phyloP scores from a whole-genome alignment of 164 flowering plant genomes.

The Warburgia ugandensis region DNA sequence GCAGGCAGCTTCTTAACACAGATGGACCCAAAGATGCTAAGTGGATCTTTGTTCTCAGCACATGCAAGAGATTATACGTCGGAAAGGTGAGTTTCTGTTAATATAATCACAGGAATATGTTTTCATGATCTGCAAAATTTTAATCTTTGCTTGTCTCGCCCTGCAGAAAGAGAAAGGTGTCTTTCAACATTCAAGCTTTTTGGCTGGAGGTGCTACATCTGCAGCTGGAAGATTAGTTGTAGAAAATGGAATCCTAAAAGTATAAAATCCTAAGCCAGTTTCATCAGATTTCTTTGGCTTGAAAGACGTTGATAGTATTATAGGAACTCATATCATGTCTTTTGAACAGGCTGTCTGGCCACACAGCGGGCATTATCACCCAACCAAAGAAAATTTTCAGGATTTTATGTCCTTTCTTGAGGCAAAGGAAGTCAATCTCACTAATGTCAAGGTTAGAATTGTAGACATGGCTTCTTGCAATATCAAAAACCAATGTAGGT shows the following conservation, averaged over 20 bases:
- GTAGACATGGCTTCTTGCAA: background rate
- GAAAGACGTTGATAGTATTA: background rate
- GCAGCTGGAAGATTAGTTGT: slow-evolving; percentile 86
- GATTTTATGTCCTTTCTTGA: slow-evolving; percentile 61
- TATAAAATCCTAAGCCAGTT: slow-evolving; percentile 11
- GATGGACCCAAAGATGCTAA: slow-evolving; percentile 53
- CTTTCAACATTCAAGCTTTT: slow-evolving; percentile 93
- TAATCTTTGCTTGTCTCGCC: background rate
- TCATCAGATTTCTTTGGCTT: background rate
- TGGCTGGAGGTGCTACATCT: slow-evolving; percentile 97
- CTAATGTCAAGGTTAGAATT: slow-evolving; percentile 56
- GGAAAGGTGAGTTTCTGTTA: slow-evolving; percentile 25
- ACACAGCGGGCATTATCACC: slow-evolving; percentile 94
- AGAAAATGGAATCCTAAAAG: slow-evolving; percentile 68
- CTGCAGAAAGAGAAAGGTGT: slow-evolving; percentile 64
- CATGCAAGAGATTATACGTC: slow-evolving; percentile 64
- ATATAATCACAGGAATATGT: too few species aligned
- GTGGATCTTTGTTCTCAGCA: slow-evolving; percentile 96
- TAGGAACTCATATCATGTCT: background rate
- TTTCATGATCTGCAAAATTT: too few species aligned
- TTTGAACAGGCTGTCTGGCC: slow-evolving; percentile 84
- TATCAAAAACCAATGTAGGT: too few species aligned
- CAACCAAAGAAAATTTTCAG: slow-evolving; percentile 84
- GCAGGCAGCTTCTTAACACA: slow-evolving; percentile 52
- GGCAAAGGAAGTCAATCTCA: slow-evolving; percentile 61